Base-by-base conservation (phyloP, 225 moss, liverwort and hornwort species). In the Marchantia polymorpha region DNA sequence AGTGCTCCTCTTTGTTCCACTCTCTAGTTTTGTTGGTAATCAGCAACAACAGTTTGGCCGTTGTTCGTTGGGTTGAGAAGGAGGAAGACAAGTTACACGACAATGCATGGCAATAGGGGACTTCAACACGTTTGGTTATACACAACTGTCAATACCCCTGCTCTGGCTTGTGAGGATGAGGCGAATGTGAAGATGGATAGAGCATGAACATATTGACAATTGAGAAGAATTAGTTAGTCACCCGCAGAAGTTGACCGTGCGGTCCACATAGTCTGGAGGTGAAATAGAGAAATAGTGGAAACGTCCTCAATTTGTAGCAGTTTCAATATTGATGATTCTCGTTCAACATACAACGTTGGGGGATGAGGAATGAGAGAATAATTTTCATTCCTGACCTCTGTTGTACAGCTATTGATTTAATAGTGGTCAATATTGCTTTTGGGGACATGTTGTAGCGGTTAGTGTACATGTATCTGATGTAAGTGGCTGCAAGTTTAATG, bases 321-420 rank as follows among this genome's bases (percentile, higher is more conserved):
- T 75, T 75, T 39, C 31, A 58, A 74, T 27, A 56, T 56, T 46
- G 58, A 31, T 56, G 31, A 0, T 1, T 20, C 31, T 30, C 30
- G 6, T 52, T 19, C 16, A 39, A 29, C 17, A 26, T 52, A 26
- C 25, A 72, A 72, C 26, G 25, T 23, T 46, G 25, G 51, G 25
- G 25, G 72, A 51, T 72, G 51, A 17, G 51, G 23, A 52, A 51
- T n/a, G 14, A 25, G 52, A 12, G 22, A 48, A 17, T 52, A 48
- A 17, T 52, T 52, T 72, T 48, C 58, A 58, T 58, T 7, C 58
- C 52, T 56, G 56, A 29, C 58, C 31, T 56, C 55, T 75, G 30
- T 59, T 75, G 75, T 75, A 75, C 75, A 75, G 56, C 39, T 59
- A 75, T 31, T 75, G 19, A 75, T 75, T 13, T 10, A 75, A 52